These are phyloP conservation scores for Botryosphaeria agaves DNA, from an alignment of 2,329 filamentous ascomycete species.

Conservation along the genomic window DNA sequence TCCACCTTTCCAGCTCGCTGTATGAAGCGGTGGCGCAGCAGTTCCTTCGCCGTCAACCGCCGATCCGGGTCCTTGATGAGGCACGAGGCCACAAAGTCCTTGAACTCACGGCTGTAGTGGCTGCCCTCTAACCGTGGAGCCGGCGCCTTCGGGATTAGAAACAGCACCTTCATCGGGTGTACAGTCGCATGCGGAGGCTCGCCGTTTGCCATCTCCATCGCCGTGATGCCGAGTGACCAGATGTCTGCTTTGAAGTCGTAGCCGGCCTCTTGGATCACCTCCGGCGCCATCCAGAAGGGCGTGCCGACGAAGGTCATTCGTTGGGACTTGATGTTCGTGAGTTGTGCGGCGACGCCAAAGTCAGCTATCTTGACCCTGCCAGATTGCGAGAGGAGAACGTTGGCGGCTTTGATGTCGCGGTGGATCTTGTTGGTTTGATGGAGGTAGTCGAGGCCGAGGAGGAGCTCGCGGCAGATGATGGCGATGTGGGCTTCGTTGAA, in stretches of 20 bases:
- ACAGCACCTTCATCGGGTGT: conserved; percentile 87
- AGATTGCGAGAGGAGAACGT: conserved; percentile 76
- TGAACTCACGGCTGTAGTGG: conserved; percentile 74
- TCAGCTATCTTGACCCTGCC: conserved; percentile 93
- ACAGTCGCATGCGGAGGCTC: conserved; percentile 76
- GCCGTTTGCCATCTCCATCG: conserved; percentile 74
- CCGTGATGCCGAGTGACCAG: conserved; percentile 84
- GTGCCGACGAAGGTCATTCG: conserved; percentile 96
- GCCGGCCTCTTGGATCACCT: conserved; percentile 76
- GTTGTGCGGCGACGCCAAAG: conserved; percentile 90
- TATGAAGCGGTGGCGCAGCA: conserved; percentile 80
- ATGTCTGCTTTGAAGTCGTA: conserved; percentile 86
- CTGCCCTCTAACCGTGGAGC: conserved; percentile 69
- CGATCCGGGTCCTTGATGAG: conserved; percentile 82
- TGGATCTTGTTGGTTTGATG: conserved; percentile 93
- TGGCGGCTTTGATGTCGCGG: conserved; percentile 91
- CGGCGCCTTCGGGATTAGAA: conserved; percentile 76
- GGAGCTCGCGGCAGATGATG: conserved; percentile 81
- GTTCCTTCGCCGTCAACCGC: conserved; percentile 68
- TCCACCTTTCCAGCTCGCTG: conserved; percentile 76
- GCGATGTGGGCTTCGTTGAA: conserved; percentile 86
- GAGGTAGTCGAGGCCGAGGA: conserved; percentile 81
- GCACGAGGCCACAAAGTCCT: conserved; percentile 82
- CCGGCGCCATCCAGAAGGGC: conserved; percentile 93
- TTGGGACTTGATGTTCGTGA: conserved; percentile 95